These are phyloP conservation scores for Daldinia eschscholtzii DNA, from an alignment of 2,329 filamentous ascomycete genomes.

Conservation along the genomic window DNA sequence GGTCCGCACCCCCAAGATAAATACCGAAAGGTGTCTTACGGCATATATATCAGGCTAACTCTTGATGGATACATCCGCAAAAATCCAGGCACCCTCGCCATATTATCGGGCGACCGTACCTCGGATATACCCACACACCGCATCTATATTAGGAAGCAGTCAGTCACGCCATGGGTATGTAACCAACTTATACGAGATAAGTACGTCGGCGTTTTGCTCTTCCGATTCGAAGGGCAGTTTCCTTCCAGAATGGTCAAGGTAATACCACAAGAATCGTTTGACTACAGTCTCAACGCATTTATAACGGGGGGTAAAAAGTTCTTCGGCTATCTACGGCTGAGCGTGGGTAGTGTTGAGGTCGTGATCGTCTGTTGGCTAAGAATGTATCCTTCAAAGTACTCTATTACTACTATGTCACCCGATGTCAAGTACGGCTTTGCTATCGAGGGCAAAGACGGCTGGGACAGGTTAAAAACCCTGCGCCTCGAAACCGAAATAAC, in stretches of 20 bases:
- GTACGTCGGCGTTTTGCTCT: slow-evolving; percentile 12
- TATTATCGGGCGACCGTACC: background rate
- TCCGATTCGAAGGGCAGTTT: slow-evolving; percentile 2
- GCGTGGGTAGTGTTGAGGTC: slow-evolving; percentile 8
- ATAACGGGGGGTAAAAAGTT: slow-evolving; percentile 22
- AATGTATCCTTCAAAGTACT: background rate
- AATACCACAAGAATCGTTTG: slow-evolving; percentile 22
- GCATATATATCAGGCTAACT: slow-evolving; percentile 23
- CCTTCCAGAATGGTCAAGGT: slow-evolving; percentile 15
- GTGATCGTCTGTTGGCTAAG: slow-evolving; percentile 21
- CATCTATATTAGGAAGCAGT: slow-evolving; percentile 26
- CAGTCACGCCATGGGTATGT: slow-evolving; percentile 4
- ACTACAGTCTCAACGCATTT: slow-evolving; percentile 19
- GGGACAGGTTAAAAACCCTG: slow-evolving; percentile 24
- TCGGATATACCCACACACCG: slow-evolving; percentile 14
- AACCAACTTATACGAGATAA: slow-evolving; percentile 4
- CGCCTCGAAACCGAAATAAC: slow-evolving; percentile 12
- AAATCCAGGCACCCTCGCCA: slow-evolving; percentile 13
- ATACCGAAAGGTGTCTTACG: slow-evolving; percentile 7
- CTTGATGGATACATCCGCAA: slow-evolving; percentile 30
- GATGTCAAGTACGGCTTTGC: slow-evolving; percentile 15
- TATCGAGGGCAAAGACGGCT: slow-evolving; percentile 11
- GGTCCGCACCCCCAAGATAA: background rate
- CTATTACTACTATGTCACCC: slow-evolving; percentile 3
- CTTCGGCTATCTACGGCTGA: slow-evolving; percentile 23